phyloP scores from a whole-genome alignment of 2,329 filamentous ascomycete genomes.

The Cordyceps javanica region DNA sequence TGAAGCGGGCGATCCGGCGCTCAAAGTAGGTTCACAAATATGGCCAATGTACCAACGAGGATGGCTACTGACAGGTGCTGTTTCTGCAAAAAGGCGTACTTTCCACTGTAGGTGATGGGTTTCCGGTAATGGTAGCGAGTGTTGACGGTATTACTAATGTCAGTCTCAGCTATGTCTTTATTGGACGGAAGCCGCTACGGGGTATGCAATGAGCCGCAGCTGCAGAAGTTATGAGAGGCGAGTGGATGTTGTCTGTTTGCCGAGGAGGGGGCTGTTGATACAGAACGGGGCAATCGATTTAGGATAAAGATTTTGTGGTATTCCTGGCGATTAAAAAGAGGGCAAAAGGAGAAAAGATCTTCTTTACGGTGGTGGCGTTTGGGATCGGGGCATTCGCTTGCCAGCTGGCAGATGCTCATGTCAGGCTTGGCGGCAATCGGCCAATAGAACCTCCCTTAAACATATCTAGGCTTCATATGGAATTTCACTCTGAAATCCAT shows the following conservation, averaged over 20 bases:
- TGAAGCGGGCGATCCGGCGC: constrained; percentile 46
- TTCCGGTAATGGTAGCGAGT: not conserved
- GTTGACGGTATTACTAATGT: not conserved
- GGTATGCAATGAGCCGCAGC: not conserved
- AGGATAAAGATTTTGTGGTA: not conserved
- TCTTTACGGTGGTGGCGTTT: not conserved
- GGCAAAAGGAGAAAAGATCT: not conserved
- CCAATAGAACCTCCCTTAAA: not conserved
- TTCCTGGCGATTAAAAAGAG: not conserved
- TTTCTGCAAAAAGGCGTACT: constrained; percentile 44
- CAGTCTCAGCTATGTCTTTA: constrained; percentile 50
- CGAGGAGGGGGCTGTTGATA: not conserved
- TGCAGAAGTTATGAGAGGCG: not conserved
- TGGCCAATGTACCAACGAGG: not conserved
- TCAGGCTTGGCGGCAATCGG: not conserved
- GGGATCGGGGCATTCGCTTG: not conserved
- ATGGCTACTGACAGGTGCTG: not conserved
- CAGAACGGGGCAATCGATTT: not conserved
- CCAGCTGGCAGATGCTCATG: not conserved
- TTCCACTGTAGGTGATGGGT: constrained; percentile 46
- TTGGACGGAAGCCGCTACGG: constrained; percentile 47
- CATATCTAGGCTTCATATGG: not conserved
- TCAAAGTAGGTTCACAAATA: constrained; percentile 40
- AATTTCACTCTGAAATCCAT: not conserved
- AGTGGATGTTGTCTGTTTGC: not conserved